These are phyloP conservation scores for Boletus reticulatus DNA, from an alignment of 768 basidiomycete species.

Conservation along the genomic window DNA sequence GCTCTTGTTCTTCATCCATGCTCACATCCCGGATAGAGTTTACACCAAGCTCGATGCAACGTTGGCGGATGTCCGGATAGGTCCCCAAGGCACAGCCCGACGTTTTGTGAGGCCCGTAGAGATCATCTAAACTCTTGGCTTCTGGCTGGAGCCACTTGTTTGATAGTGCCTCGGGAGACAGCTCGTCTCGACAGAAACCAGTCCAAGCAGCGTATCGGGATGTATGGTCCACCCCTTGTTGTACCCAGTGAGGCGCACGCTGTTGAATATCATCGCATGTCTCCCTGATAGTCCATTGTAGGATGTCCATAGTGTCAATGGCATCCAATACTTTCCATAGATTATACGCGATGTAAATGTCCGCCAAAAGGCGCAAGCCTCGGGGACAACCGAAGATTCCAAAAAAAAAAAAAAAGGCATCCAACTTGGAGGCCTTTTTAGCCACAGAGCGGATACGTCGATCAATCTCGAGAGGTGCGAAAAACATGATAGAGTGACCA, in stretches of 20 bases:
- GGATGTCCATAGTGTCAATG: constrained; percentile 31
- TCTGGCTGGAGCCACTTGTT: constrained; percentile 40
- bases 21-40: constrained; percentile 11
- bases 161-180: background rate
- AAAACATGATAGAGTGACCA: constrained; percentile 48
- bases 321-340: no score
- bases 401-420: no score
- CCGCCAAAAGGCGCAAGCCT: no score
- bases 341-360: no score
- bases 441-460: constrained; percentile 32
- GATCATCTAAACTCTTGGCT: constrained; percentile 35
- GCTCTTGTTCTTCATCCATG: constrained; percentile 50
- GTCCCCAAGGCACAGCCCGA: background rate
- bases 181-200: background rate
- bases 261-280: constrained; percentile 44
- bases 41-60: constrained; percentile 20
- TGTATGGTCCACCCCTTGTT: constrained; percentile 32
- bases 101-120: constrained; percentile 24
- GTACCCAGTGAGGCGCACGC: constrained; percentile 40
- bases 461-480: constrained; percentile 43
- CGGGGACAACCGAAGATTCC: no score
- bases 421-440: constrained; percentile 6
- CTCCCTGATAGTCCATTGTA: constrained; percentile 44
- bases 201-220: constrained; percentile 19
- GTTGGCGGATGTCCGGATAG: constrained; percentile 9